Evolutionary conservation across 768 basidiomycete species (phyloP), one percentile per base, ranked within the genome.

Genomic region (Kwoniella bestiolae): DNA sequence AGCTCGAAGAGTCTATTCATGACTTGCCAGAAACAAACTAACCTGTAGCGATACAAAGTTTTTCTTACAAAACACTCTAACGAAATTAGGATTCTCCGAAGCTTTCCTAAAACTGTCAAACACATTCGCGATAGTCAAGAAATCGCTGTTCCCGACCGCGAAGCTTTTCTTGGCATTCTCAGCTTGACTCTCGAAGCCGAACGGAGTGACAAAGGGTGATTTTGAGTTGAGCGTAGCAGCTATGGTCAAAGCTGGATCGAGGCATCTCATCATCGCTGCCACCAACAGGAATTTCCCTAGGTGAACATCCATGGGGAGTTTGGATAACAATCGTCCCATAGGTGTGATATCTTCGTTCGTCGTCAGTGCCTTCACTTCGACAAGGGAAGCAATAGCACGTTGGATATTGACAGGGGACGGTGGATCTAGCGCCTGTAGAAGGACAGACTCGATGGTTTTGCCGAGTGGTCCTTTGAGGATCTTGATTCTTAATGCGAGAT

Each of bases 171-270:
- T 96, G 38, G 93, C 91, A 12, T 86, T 85, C 76, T 93, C 89
- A 0, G 94, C 94, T 73, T 93, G 90, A 63, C 87, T 84, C 80
- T 96, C 94, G 49, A 88, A 83, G 2, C 95, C 94, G 64, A 95
- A 86, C 0, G 95, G 94, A 2, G 90, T 86, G 23, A 97, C 80
- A 78, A 97, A 99, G 0, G 94, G 95, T 1, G 91, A 92, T 79
- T 97, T 98, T 0, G 91, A 89, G 76, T 91, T 94, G 45, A 98
- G 83, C 1, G 91, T 87, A 5, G 95, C 95, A 16, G 92, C 93
- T 65, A 99, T 94, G 5, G 95, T 96, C 53, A 99, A 84, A n/a
- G 93, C 95, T 1, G 94, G 92, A 81, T 98, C 95, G 67, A 98
- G 83, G 78, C 95, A 98, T 49, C 87, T 87, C 79, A 97, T 91